A percentile compares a stretch with the other conserved stretches of the same genome.
Conservation (phyloP, 352 stramenopile species). For the Phytophthora parvispora region DNA sequence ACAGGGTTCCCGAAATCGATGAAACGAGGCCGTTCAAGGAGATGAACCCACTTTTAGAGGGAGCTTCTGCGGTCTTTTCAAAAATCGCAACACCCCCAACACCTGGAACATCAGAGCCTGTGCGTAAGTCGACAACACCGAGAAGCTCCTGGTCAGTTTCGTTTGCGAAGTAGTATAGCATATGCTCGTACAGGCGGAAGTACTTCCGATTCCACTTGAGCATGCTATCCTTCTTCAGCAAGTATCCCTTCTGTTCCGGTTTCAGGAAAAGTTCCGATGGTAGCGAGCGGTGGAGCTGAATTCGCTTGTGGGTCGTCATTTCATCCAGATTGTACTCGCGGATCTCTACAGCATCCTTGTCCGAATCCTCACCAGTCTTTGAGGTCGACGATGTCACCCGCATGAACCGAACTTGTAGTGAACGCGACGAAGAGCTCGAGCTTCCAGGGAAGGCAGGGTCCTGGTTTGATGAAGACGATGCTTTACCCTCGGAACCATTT, state of each 20-base stretch:
- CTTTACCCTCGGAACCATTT: conserved; percentile 72
- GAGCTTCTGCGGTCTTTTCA: conserved; percentile 72
- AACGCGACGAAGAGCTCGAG: conserved; percentile 69
- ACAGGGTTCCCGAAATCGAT: conserved; percentile 83
- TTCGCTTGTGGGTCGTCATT: conserved; percentile 83
- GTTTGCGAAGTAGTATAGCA: conserved; percentile 92
- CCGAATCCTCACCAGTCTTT: conserved; percentile 51
- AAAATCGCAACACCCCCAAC: conserved; percentile 87
- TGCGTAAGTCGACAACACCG: conserved; percentile 84
- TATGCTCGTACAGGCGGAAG: conserved; percentile 89
- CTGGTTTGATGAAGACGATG: conserved; percentile 61
- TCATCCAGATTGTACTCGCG: conserved; percentile 91
- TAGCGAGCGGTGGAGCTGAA: conserved; percentile 87
- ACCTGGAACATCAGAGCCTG: conserved; percentile 73
- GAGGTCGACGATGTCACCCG: conserved; percentile 83
- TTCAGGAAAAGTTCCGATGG: conserved; percentile 84
- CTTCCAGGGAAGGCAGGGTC: conserved; percentile 72
- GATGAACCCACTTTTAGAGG: conserved; percentile 71
- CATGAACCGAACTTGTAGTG: conserved; percentile 91
- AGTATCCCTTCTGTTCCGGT: conserved; percentile 81
- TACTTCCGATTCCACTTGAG: conserved; percentile 93
- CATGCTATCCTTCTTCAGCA: conserved; percentile 91
- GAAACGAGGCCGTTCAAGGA: conserved; percentile 86
- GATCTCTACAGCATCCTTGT: conserved; percentile 88
- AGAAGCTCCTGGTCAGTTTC: conserved; percentile 87